Evolutionary conservation across 2,329 filamentous ascomycete genomes (phyloP), one percentile per base, ranked within the genome.

Genomic region (Ceratocystis alfenasii): DNA sequence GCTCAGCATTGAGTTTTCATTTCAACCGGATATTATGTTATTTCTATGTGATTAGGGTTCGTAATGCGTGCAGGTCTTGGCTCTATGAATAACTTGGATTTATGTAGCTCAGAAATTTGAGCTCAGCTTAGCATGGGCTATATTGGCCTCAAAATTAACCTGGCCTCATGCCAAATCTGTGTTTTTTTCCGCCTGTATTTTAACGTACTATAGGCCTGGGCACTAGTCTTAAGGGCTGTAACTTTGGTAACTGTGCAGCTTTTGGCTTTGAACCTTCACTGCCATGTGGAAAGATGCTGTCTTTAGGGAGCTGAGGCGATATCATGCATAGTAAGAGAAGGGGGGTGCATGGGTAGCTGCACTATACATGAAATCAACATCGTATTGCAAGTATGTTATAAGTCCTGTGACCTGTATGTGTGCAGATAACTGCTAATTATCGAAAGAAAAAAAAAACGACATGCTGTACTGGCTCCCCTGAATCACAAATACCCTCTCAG

Each of bases 221-320:
- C 17, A 7, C 7, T 6, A 3, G 28, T 6, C 10, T 57, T 17
- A 33, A 30, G 53, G 53, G 28, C 17, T 50, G 46, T 2, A 20
- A 22, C 46, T 22, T 50, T 22, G 28, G 22, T 17, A 12, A 3
- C 20, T 57, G 17, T 57, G 25, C 53, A 33, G 28, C 53, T 57
- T 57, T 57, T 25, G 25, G 53, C 48, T 50, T 12, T 50, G 48
- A 50, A 8, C 48, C 48, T 50, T 50, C 48, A 50, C 48, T 50
- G 48, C 48, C 48, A 50, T 50, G 48, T 50, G 48, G 48, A 10
- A 12, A 50, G 22, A 50, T 22, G 15, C 22, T 22, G 12, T 22
- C 48, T 50, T 10, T 8, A 20, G 10, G 22, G 30, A 57, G 53
- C 53, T 57, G 53, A 30, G 53, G 53, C 22, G 17, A 28, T 28